Conservation (phyloP, 176 grass and related monocot species). For the Hordeum marinum region DNA sequence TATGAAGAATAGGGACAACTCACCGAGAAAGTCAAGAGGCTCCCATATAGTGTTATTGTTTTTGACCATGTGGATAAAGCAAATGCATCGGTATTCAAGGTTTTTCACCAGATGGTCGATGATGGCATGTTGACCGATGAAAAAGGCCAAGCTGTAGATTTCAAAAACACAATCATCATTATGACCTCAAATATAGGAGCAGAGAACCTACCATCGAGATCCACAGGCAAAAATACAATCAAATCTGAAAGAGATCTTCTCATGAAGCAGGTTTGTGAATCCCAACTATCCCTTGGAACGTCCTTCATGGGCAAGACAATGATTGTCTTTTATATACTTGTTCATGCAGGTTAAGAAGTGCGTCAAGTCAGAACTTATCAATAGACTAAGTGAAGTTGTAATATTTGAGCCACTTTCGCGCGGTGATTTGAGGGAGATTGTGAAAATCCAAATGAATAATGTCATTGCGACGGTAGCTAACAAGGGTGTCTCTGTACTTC, state of each 20-base stretch:
- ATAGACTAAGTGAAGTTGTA: not conserved
- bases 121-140: not conserved
- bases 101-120: not conserved
- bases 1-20: not conserved
- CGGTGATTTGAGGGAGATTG: not conserved
- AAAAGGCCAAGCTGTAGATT: not conserved
- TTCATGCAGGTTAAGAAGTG: not conserved
- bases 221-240: not conserved
- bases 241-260: not conserved
- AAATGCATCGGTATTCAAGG: not conserved
- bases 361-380: not conserved
- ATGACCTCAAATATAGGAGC: not conserved
- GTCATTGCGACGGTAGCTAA: not conserved
- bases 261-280: not conserved
- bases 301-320: not conserved
- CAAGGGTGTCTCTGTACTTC: not conserved
- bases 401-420: not conserved
- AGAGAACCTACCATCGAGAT: not conserved
- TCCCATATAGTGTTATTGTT: not conserved
- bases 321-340: not conserved
- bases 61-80: not conserved
- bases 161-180: not conserved
- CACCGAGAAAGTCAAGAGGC: not conserved
- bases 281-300: not conserved
- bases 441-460: not conserved